Conservation (phyloP, 805 yeast genomes). For the Torulaspora maleeae region DNA sequence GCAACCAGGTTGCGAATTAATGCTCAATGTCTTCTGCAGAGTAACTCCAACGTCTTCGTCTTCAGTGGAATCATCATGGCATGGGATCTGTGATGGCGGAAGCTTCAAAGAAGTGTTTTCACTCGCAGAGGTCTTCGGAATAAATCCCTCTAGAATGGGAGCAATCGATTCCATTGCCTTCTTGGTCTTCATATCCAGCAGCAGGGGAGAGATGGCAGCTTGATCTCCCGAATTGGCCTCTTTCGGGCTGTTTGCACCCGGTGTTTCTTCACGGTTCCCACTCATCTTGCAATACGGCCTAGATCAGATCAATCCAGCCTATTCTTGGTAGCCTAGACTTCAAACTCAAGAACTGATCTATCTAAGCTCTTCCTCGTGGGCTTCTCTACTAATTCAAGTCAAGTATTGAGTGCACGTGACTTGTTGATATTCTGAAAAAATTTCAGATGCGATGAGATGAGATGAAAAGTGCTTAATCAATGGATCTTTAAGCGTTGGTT, state of each 20-base stretch:
- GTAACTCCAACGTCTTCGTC: constrained; percentile 27
- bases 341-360: background rate
- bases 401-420: background rate
- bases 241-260: background rate
- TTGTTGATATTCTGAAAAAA: background rate
- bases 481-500: background rate
- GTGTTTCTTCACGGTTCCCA: background rate
- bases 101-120: constrained; percentile 39
- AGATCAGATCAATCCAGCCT: background rate
- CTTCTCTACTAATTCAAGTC: background rate
- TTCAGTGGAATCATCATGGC: constrained; percentile 19
- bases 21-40: constrained; percentile 27
- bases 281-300: background rate
- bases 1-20: constrained; percentile 19
- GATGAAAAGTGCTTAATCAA: background rate
- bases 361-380: background rate
- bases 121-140: constrained; percentile 62
- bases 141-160: constrained; percentile 68
- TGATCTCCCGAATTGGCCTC: constrained; percentile 2
- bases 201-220: constrained; percentile 32
- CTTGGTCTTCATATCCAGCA: constrained; percentile 35
- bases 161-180: constrained; percentile 76
- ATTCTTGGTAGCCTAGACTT: too few relatives aligned
- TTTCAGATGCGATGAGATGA: constrained; percentile 1
- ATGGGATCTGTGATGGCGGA: constrained; percentile 32